Base-by-base conservation (phyloP, 1,284 basidiomycete genomes). In the Apiotrichum gracile region DNA sequence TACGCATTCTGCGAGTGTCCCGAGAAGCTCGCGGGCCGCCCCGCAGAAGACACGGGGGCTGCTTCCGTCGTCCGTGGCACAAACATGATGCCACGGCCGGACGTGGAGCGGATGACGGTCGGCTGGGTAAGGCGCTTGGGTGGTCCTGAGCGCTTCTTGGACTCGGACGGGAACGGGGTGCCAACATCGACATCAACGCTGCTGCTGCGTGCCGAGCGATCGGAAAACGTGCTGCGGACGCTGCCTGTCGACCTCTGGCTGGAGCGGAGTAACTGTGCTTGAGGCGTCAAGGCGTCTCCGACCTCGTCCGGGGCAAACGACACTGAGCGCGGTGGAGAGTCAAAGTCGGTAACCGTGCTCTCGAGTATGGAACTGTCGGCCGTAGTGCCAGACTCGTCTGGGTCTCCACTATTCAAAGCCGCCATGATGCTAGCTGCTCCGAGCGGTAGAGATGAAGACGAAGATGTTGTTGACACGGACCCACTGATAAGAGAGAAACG, bases 71-170 rank as follows among this genome's bases (percentile, higher is more conserved):
- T 9, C 19, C 26, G 61, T 1, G 58, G 50, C 21, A 61, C 10
- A 17, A 46, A 63, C 16, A 51, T 26, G 16, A 63, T 34, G 4
- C 60, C 62, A 16, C 46, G 44, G 14, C 62, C 62, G 12, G 62
- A 61, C 5, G 44, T 52, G 14, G 44, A 41, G 13, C 62, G 57
- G 13, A 63, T 33, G 29, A 63, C 62, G 1, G 62, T 54, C 4
- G 62, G 62, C 50, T 63, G 62, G 39, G 54, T 49, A 3, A 60
- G 34, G 19, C 62, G 44, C 14, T 21, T 17, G 25, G 16, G 19
- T 12, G 26, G 10, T 21, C 6, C 13, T 14, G 21, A 16, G 17
- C 14, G 26, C 37, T 38, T 19, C 19, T 38, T 5, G 19, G 37
- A 38, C 5, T 25, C 38, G 12, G 29, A 27, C n/a, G 50, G 45